These are phyloP conservation scores for Albophoma yamanashiensis DNA, from an alignment of 2,329 filamentous ascomycete species.

Conservation along the genomic window DNA sequence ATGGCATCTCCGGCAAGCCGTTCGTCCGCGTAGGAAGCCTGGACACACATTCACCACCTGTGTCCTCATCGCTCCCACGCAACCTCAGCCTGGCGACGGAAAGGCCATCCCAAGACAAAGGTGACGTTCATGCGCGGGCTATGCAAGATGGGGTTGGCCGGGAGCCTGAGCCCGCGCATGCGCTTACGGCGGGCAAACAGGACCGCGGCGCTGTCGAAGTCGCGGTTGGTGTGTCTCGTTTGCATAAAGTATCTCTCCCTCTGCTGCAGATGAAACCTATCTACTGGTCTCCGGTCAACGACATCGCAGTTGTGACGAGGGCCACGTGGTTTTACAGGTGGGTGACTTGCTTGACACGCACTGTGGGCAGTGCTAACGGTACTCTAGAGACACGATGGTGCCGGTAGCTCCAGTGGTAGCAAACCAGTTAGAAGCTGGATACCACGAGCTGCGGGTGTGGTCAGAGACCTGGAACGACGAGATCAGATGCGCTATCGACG, in stretches of 20 bases:
- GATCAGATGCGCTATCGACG: slow-evolving; percentile 77
- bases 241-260: slow-evolving; percentile 82
- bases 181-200: not conserved
- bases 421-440: slow-evolving; percentile 88
- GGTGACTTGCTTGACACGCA: slow-evolving; percentile 3
- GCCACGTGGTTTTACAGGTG: slow-evolving; percentile 93
- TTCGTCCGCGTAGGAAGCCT: slow-evolving; percentile 36
- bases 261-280: slow-evolving; percentile 86
- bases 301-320: slow-evolving; percentile 69
- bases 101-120: not conserved
- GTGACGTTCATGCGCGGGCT: not conserved
- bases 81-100: not conserved
- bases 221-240: slow-evolving; percentile 77
- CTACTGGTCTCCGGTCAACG: slow-evolving; percentile 93
- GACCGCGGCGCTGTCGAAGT: slow-evolving; percentile 41
- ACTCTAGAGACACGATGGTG: slow-evolving; percentile 66
- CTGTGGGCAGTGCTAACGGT: not conserved
- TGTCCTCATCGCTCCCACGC: slow-evolving; percentile 2
- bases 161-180: not conserved
- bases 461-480: slow-evolving; percentile 90
- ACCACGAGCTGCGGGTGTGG: slow-evolving; percentile 76
- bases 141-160: not conserved
- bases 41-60: slow-evolving; percentile 11
- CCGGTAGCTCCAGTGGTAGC: slow-evolving; percentile 78
- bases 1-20: slow-evolving; percentile 44